Evolutionary conservation across 2,329 filamentous ascomycete species (phyloP), one percentile per base, ranked within the genome.

Genomic region (Penicillium sp.): DNA sequence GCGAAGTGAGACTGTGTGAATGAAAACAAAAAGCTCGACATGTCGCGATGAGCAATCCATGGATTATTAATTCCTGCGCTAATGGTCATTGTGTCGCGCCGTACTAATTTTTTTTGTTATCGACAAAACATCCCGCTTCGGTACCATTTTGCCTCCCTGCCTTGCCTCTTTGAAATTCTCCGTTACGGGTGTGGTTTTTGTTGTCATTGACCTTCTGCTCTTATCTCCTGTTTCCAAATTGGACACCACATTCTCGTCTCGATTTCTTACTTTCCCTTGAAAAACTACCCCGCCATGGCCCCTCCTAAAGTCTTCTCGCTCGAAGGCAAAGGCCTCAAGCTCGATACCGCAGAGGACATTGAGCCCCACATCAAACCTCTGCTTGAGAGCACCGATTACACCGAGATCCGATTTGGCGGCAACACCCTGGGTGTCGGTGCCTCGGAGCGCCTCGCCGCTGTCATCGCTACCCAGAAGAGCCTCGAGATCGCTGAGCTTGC

Each of bases 351-450:
- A 46, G 87, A 84, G 59, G 91, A 97, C 73, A 82, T 97, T 55
- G 88, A 94, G 72, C 79, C 88, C 60, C 87, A 96, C 72, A 89
- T 96, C 67, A 82, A 86, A 62, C 81, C 83, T 44, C 83, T 99
- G 55, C 79, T 83, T 57, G 82, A 84, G 52, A 87, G 85, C 75
- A 75, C 82, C 50, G 82, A 91, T 51, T 71, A 68, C 45, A 90
- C 95, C 69, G 91, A 96, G 73, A 85, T 99, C 61, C 84, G 84
- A 62, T 81, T 99, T 42, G 80, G 90, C 50, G 94, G 92, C 56
- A 99, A 99, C 78, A 97, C 94, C 1, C 79, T 97, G 46, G 94
- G 94, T 47, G 85, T 96, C 48, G 89, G 86, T 44, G 94, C 94
- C 44, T 95, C 88, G 69, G 86, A 92, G 73, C 85, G 86, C 28